These are phyloP conservation scores for Hypoxylon subgilvum DNA, from an alignment of 495 filamentous ascomycete species.

Conservation along the genomic window DNA sequence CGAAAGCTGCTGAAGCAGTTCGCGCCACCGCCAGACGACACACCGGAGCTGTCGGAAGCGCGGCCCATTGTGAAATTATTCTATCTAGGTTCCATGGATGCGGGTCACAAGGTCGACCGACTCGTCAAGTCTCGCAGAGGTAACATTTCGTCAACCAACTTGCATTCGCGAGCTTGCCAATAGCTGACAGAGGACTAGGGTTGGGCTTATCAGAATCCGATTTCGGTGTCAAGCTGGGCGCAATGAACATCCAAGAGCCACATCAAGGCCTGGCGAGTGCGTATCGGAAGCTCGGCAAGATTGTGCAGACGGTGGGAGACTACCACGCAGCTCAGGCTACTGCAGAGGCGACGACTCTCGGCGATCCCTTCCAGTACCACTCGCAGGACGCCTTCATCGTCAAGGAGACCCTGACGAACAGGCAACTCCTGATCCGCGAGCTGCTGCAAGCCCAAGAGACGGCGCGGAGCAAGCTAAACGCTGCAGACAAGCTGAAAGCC, in stretches of 20 bases:
- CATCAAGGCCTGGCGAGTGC: slow-evolving; percentile 86
- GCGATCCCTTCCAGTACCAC: slow-evolving; percentile 93
- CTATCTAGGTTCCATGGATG: slow-evolving; percentile 93
- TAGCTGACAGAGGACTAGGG: slow-evolving; percentile 57
- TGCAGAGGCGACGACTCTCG: slow-evolving; percentile 91
- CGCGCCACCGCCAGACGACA: slow-evolving; percentile 95
- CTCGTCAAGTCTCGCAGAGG: slow-evolving; percentile 91
- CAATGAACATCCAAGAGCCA: slow-evolving; percentile 85
- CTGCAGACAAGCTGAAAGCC: slow-evolving; percentile 86
- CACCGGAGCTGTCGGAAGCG: slow-evolving; percentile 88
- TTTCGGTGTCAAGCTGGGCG: slow-evolving; percentile 84
- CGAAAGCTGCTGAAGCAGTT: slow-evolving; percentile 98
- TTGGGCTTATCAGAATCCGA: slow-evolving; percentile 92
- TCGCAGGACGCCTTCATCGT: slow-evolving; percentile 96
- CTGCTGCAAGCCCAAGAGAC: slow-evolving; percentile 83
- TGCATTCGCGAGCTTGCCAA: background rate
- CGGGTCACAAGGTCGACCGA: slow-evolving; percentile 91
- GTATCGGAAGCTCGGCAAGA: slow-evolving; percentile 92
- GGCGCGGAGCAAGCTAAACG: slow-evolving; percentile 76
- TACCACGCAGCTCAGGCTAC: slow-evolving; percentile 98
- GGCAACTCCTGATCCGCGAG: slow-evolving; percentile 96
- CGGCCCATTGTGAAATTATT: slow-evolving; percentile 93
- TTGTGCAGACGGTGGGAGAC: slow-evolving; percentile 90
- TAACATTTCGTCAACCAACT: slow-evolving; percentile 46
- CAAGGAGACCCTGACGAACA: slow-evolving; percentile 97